Percentiles rank a stretch among this genome's conserved stretches.
These are phyloP conservation scores for Asterella californica DNA, from an alignment of 225 moss, liverwort and hornwort genomes.

Conservation along the genomic window DNA sequence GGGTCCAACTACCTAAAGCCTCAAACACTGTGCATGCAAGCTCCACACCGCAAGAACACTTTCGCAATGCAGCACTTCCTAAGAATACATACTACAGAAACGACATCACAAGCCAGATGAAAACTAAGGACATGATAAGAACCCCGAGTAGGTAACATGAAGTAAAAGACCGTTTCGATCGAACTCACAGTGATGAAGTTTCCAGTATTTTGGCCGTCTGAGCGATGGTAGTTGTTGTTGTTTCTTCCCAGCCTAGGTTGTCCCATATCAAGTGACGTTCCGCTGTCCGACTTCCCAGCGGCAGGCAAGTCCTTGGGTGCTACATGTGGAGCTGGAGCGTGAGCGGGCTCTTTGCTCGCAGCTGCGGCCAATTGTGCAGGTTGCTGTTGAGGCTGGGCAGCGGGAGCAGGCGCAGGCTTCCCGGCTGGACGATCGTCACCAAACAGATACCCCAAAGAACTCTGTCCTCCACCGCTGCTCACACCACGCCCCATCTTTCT, in stretches of 20 bases:
- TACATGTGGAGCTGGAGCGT: background rate
- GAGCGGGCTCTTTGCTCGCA: constrained; percentile 12
- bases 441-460: constrained; percentile 50
- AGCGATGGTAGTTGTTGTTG: constrained; percentile 79
- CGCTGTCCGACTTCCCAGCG: constrained; percentile 67
- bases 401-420: constrained; percentile 14
- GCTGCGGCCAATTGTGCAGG: constrained; percentile 23
- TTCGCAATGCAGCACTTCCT: background rate
- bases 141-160: background rate
- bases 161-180: background rate
- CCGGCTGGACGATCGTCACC: constrained; percentile 20
- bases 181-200: constrained; percentile 75
- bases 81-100: background rate
- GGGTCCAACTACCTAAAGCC: background rate
- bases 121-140: background rate
- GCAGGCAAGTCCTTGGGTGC: constrained; percentile 46
- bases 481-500: constrained; percentile 49
- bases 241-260: constrained; percentile 59
- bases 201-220: constrained; percentile 76
- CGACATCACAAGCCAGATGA: background rate
- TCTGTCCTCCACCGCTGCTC: constrained; percentile 52
- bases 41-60: background rate
- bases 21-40: background rate
- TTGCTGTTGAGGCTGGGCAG: constrained; percentile 33
- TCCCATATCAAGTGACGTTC: constrained; percentile 74